Evolutionary conservation across 768 basidiomycete genomes (phyloP).

Genomic region (Boletus vermiculosoides): DNA sequence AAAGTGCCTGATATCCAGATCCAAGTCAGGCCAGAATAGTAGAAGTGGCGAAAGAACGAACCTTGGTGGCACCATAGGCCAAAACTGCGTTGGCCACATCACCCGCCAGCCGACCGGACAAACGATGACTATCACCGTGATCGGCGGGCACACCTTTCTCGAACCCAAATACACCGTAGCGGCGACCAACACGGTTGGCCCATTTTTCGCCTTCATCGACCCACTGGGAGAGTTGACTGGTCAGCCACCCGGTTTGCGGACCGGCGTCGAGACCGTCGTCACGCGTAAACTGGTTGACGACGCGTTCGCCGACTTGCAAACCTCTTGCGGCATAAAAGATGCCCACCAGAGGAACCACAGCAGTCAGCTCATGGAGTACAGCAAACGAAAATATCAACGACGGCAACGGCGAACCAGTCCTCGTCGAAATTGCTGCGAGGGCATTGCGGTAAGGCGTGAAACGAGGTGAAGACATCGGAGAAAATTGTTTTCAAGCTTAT

Average conservation of each 20-base stretch:
- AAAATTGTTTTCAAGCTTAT: background rate
- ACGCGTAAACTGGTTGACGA: conserved; percentile 45
- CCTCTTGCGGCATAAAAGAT: conserved; percentile 69
- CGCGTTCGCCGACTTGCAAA: conserved; percentile 64
- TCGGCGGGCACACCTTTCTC: conserved; percentile 43
- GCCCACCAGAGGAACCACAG: conserved; percentile 69
- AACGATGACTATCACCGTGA: conserved; percentile 3
- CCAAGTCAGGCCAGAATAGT: background rate
- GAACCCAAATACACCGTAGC: conserved; percentile 82
- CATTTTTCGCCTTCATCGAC: conserved; percentile 74
- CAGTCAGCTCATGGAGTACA: conserved; percentile 83
- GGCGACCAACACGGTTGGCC: conserved; percentile 66
- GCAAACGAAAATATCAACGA: conserved; percentile 79
- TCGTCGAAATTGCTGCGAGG: conserved; percentile 57
- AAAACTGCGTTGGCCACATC: conserved; percentile 81
- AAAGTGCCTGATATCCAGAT: conserved; percentile 52
- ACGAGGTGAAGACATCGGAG: conserved; percentile 28
- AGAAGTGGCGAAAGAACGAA: conserved; percentile 26
- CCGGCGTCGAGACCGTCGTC: conserved; percentile 16
- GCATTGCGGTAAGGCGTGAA: conserved; percentile 52
- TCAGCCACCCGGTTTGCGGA: conserved; percentile 39
- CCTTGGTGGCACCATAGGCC: conserved; percentile 82
- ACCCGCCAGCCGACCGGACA: conserved; percentile 52
- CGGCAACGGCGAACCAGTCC: conserved; percentile 73
- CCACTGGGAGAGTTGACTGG: conserved; percentile 52